Percentiles rank a stretch among this genome's conserved stretches.
Evolutionary conservation across 345 rosid species (phyloP).

Genomic region (Eucalyptus dawsonii): DNA sequence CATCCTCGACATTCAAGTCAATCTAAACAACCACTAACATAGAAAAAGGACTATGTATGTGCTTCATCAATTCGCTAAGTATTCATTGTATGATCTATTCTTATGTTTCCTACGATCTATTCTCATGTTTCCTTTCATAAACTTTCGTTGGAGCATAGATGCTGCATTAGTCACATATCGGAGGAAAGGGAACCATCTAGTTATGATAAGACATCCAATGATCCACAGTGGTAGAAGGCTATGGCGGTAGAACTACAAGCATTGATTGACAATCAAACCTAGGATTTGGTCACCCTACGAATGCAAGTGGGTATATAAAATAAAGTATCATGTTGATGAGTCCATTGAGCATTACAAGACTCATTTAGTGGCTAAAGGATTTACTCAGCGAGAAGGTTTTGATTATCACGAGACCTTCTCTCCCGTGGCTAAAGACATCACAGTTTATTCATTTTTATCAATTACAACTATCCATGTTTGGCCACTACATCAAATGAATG

Average conservation of each 20-base stretch:
- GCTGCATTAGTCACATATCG: rapidly evolving
- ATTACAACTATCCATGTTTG: no score
- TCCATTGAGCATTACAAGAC: neutral
- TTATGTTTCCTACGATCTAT: neutral
- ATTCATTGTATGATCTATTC: neutral
- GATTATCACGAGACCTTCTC: neutral
- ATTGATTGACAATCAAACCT: no score
- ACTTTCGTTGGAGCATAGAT: neutral
- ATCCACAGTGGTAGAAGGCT: no score
- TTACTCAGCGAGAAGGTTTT: neutral
- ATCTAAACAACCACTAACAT: neutral
- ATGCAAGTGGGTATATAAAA: no score
- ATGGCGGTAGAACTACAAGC: no score
- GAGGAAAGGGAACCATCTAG: neutral
- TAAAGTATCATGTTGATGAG: neutral
- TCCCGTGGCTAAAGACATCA: neutral
- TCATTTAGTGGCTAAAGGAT: neutral
- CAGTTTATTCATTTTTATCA: neutral
- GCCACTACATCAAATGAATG: no score
- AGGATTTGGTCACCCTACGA: no score
- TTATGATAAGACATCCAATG: no score
- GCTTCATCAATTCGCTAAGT: neutral
- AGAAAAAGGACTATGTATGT: neutral
- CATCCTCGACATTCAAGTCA: rapidly evolving
- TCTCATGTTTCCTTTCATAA: neutral